A percentile compares a stretch with the other conserved stretches of the same genome.
These are phyloP conservation scores for Corymbia citriodora DNA, from an alignment of 441 rosid genomes.

Conservation along the genomic window DNA sequence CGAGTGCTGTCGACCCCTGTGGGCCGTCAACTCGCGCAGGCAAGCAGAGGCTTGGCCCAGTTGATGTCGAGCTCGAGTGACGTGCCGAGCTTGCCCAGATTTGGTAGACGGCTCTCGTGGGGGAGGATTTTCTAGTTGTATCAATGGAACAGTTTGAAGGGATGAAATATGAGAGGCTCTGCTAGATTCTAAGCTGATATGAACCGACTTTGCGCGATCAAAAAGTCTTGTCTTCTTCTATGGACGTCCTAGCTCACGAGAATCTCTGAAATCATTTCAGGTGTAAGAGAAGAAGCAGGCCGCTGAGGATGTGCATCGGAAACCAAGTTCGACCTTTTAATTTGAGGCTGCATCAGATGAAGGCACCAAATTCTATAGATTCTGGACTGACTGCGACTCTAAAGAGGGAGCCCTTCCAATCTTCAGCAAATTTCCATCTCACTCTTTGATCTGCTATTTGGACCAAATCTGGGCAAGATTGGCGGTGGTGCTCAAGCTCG, in stretches of 20 bases:
- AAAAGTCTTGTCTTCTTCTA: background rate
- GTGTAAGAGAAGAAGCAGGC: slow-evolving; percentile 85
- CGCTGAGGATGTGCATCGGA: slow-evolving; percentile 84
- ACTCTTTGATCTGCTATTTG: background rate
- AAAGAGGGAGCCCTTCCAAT: slow-evolving; percentile 47
- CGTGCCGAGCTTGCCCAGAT: no score
- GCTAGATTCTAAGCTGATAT: no score
- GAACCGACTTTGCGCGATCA: background rate
- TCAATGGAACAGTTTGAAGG: no score
- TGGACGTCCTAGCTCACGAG: background rate
- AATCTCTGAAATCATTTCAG: slow-evolving; percentile 13
- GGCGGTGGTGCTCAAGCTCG: background rate
- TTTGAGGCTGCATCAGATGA: slow-evolving; percentile 86
- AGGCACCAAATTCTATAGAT: slow-evolving; percentile 29
- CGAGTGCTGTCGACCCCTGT: no score
- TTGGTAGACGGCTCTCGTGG: no score
- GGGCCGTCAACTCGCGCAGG: no score
- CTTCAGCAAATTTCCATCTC: slow-evolving; percentile 38
- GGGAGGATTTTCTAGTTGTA: no score
- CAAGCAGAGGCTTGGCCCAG: no score
- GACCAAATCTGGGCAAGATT: background rate
- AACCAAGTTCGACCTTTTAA: slow-evolving; percentile 71
- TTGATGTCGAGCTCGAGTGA: no score
- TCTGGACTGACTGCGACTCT: slow-evolving; percentile 68
- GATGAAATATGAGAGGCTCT: no score